Percentiles rank a stretch among this genome's conserved stretches.
These are phyloP conservation scores for Groenewaldozyma auringiensis DNA, from an alignment of 1,139 yeast genomes.

Conservation along the genomic window DNA sequence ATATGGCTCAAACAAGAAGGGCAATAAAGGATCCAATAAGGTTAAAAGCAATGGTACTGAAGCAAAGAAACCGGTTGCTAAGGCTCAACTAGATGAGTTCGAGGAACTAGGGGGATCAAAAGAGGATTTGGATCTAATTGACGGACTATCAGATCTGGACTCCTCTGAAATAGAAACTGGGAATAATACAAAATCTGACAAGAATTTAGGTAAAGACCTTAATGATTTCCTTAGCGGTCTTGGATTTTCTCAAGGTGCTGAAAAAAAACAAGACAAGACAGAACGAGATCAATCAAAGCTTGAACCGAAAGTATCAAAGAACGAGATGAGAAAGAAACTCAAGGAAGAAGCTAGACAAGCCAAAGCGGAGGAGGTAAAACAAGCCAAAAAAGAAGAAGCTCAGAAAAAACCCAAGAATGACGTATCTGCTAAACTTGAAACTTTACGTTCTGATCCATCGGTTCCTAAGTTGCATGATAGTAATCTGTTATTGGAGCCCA, in stretches of 20 bases:
- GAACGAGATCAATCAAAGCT: slow-evolving; percentile 29
- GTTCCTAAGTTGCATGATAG: slow-evolving; percentile 16
- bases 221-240: slow-evolving; percentile 58
- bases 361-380: slow-evolving; percentile 22
- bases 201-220: slow-evolving; percentile 41
- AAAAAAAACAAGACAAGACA: slow-evolving; percentile 17
- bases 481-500: slow-evolving; percentile 52
- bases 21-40: slow-evolving; percentile 9
- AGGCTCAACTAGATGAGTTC: slow-evolving; percentile 1
- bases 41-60: slow-evolving; percentile 6
- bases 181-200: slow-evolving; percentile 13
- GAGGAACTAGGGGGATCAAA: slow-evolving; percentile 54
- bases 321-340: slow-evolving; percentile 6
- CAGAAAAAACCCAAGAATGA: slow-evolving; percentile 16
- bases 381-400: slow-evolving; percentile 18
- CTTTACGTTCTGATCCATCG: slow-evolving; percentile 12
- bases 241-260: slow-evolving; percentile 44
- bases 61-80: slow-evolving; percentile 1
- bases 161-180: slow-evolving; percentile 44
- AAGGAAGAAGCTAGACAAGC: slow-evolving; percentile 24
- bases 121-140: slow-evolving; percentile 51
- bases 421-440: slow-evolving; percentile 13
- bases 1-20: slow-evolving; percentile 15
- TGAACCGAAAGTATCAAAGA: slow-evolving; percentile 32
- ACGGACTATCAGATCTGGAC: slow-evolving; percentile 37